Percentiles rank a stretch among this genome's conserved stretches.
Conservation (phyloP, 2,329 filamentous ascomycete species). For the Lasiodiplodia citricola region DNA sequence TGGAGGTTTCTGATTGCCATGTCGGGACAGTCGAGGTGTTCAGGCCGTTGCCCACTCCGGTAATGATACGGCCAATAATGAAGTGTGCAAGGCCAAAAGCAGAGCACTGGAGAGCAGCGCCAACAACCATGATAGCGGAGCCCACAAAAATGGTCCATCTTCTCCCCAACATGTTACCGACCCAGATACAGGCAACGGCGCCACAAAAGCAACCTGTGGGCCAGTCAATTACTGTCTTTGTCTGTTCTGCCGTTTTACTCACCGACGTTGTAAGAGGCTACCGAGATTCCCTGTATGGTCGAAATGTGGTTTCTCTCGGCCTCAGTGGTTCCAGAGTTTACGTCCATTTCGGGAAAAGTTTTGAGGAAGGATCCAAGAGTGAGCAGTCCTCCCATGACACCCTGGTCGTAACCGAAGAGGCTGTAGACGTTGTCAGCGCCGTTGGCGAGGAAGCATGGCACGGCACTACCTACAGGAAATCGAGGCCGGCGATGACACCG, state of each 20-base stretch:
- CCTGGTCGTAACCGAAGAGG: conserved; percentile 66
- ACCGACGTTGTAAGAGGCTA: conserved; percentile 31
- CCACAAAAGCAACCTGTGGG: conserved; percentile 49
- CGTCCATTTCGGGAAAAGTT: conserved; percentile 49
- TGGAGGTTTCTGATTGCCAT: conserved; percentile 55
- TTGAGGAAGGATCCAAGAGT: conserved; percentile 67
- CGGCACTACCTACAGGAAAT: conserved; percentile 62
- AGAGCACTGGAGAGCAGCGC: conserved; percentile 63
- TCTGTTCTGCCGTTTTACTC: conserved; percentile 28
- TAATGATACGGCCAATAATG: conserved; percentile 56
- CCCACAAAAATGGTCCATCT: conserved; percentile 65
- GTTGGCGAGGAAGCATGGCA: background rate
- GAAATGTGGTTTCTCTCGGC: conserved; percentile 42
- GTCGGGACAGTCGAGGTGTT: conserved; percentile 50
- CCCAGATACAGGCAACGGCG: conserved; percentile 49
- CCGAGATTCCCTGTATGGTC: conserved; percentile 47
- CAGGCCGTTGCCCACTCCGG: conserved; percentile 55
- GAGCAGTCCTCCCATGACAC: conserved; percentile 72
- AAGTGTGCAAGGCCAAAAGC: conserved; percentile 54
- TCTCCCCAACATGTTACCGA: conserved; percentile 65
- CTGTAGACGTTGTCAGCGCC: conserved; percentile 30
- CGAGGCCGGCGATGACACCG: conserved; percentile 72
- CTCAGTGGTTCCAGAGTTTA: conserved; percentile 41
- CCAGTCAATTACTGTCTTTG: conserved; percentile 37
- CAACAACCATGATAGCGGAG: conserved; percentile 62